Base-by-base conservation (phyloP, 2,329 filamentous ascomycete species). In the Colletotrichum godetiae region DNA sequence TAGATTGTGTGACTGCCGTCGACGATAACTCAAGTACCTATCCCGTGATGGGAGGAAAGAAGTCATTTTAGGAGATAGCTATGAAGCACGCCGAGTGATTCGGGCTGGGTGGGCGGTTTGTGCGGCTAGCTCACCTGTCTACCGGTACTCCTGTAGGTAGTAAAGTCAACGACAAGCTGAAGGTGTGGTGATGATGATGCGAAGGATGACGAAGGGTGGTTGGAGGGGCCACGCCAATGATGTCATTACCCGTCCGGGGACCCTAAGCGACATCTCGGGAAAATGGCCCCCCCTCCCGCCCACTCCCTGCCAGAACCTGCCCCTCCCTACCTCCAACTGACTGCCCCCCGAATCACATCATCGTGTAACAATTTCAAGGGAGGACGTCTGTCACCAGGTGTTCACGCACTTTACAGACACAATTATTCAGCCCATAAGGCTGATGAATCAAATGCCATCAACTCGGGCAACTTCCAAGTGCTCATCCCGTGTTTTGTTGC, bases 181-280 rank as follows among this genome's bases (percentile, higher is more conserved):
- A 29, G 46, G 66, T 73, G 67, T 59, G 56, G 67, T 65, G 59
- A 61, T 52, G 73, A 73, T 69, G 73, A 69, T 73, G 68, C 63
- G 29, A 22, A 64, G 53, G 68, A 74, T 73, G 70, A 70, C 59
- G 61, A 75, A 35, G 61, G 49, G 67, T 11, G 37, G 55, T 64
- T 42, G 73, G 60, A 69, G 65, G 68, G 62, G 69, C 58, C 33
- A 52, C 46, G 55, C 74, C 33, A 68, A 68, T 74, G 74, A 75
- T 70, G 73, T 75, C 74, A 75, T 72, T 15, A n/a, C 53, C 42
- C n/a, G 55, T 55, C 29, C 49, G 46, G 13, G 61, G 12, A 19
- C 19, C 53, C 42, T 27, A 31, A 60, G 37, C 69, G 22, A 63
- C 59, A 72, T 24, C 55, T 53, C 13, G 46, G 56, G 60, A 35